Evolutionary conservation across 2,329 filamentous ascomycete species (phyloP).

Genomic region (Tetracladium maxilliforme): DNA sequence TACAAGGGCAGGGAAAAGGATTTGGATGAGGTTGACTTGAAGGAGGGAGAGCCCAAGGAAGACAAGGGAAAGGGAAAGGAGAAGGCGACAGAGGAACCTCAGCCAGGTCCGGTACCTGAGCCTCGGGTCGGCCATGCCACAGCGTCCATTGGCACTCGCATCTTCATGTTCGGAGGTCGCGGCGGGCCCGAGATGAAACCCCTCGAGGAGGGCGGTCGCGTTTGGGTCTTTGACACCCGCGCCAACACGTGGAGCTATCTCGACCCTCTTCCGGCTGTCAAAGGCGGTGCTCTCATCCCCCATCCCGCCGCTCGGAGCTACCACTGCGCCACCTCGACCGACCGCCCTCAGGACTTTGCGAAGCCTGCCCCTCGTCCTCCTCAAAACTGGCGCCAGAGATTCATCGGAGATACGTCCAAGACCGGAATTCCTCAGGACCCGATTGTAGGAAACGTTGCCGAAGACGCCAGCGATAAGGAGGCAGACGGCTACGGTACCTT

Average conservation of each 20-base stretch:
- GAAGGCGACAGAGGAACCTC: conserved; percentile 14
- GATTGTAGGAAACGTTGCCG: conserved; percentile 40
- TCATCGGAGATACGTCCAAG: conserved; percentile 12
- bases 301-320: conserved; percentile 55
- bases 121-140: conserved; percentile 63
- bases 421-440: conserved; percentile 47
- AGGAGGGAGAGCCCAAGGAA: conserved; percentile 14
- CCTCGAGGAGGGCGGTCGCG: conserved; percentile 56
- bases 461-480: conserved; percentile 40
- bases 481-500: conserved; percentile 51
- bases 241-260: conserved; percentile 50
- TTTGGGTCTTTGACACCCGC: conserved; percentile 64
- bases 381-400: background rate
- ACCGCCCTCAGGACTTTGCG: conserved; percentile 26
- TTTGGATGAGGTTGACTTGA: too few species aligned
- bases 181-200: conserved; percentile 54
- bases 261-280: conserved; percentile 33
- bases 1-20: conserved; percentile 4
- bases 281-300: too few species aligned
- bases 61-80: conserved; percentile 13
- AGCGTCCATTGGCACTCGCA: conserved; percentile 48
- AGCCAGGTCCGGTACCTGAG: conserved; percentile 40
- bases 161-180: conserved; percentile 74
- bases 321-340: conserved; percentile 44
- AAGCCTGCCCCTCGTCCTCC: conserved; percentile 10